Conservation (phyloP, 2,329 filamentous ascomycete species). For the Cryphonectria japonica region DNA sequence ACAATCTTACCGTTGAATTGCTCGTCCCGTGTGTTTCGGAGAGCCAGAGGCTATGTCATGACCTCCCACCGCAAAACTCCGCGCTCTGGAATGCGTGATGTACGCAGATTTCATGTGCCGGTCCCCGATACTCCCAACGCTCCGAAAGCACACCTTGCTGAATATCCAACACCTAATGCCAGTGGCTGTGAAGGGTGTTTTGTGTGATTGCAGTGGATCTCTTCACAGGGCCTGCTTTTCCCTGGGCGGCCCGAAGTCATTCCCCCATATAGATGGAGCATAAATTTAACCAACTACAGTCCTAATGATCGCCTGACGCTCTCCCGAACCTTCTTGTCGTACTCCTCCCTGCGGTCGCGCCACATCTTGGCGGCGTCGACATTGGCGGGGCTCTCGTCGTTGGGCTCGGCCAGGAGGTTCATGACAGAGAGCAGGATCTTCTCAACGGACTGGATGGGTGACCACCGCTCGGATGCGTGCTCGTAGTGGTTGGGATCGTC, state of each 20-base stretch:
- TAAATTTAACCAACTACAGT: conserved; percentile 51
- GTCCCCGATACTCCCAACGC: background rate
- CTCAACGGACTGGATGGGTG: conserved; percentile 94
- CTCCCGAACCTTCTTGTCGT: conserved; percentile 82
- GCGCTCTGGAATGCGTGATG: background rate
- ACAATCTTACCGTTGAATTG: conserved; percentile 3
- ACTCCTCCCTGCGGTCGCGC: conserved; percentile 81
- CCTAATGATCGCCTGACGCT: conserved; percentile 81
- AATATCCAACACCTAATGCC: background rate
- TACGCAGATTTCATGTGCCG: background rate
- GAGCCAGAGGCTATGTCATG: background rate
- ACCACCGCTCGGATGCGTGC: conserved; percentile 93
- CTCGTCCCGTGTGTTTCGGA: background rate
- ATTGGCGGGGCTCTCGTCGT: conserved; percentile 95
- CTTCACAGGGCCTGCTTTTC: background rate
- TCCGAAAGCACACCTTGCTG: background rate
- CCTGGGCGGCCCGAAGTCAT: background rate
- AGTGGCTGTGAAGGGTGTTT: background rate
- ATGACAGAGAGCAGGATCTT: conserved; percentile 97
- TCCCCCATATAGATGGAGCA: background rate
- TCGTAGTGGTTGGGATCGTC: conserved; percentile 99
- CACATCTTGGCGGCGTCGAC: conserved; percentile 97
- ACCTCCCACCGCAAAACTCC: background rate
- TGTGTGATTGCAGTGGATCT: background rate
- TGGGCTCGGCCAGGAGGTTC: conserved; percentile 97